Evolutionary conservation across 2,329 filamentous ascomycete species (phyloP), one percentile per base, ranked within the genome.

Genomic region (Diaporthe vaccinii): DNA sequence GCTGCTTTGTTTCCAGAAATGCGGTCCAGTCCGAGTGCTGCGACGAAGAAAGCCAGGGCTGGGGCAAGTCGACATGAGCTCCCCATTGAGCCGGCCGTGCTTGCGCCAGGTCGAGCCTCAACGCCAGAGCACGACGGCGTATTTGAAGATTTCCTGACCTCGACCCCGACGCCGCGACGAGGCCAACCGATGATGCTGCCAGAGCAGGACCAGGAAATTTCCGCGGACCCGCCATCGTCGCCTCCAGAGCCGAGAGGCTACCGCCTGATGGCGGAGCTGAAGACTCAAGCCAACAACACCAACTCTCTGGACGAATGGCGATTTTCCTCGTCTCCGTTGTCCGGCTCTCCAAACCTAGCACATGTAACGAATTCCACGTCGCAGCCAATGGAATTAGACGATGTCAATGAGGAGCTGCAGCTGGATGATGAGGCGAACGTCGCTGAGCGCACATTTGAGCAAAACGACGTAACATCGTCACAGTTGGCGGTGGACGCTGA

Each of bases 1-100:
- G 89, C 90, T 7, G 88, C 88, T 0, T 86, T 96, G 77, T 96
- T 95, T 78, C 88, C 93, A 1, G 90, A 93, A 28, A 87, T 96
- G 36, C 87, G 87, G 41, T 92, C 92, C 1, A 92, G 88, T 77
- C 85, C 88, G 44, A 76, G 75, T 28, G 28, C 71, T 10, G 69
- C 57, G n/a, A 65, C 62, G 36, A 74, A 62, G 44, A 76, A 74
- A 41, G 72, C 67, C 10, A 74, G 57, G 28, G 34, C 55, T 17
- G 72, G 44, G 15, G 15, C 28, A 15, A 34, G 53, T 31, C 67
- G 72, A 9, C 59, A 72, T 17, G 71, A 57, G 12, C 34, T 73
- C 28, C 51, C 67, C 17, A 20, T n/a, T 22, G 59, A 36, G 20
- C n/a, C 51, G 20, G 28, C 6, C 12, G 28, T 20, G 15, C 65